Base-by-base conservation (phyloP, 768 basidiomycete genomes). In the Lepiota subincarnata region DNA sequence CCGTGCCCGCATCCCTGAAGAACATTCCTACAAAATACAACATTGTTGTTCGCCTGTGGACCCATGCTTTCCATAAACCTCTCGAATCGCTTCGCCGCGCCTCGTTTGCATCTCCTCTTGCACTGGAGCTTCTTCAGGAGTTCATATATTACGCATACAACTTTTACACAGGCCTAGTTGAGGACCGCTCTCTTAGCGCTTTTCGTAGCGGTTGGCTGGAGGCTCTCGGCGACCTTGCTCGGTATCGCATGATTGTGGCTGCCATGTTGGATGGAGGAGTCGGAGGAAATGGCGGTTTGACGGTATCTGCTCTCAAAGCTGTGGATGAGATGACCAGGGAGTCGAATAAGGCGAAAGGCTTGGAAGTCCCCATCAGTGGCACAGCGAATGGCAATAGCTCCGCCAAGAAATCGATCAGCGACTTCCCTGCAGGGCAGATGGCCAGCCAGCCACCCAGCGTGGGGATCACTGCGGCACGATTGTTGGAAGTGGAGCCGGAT, bases 191-290 rank as follows among this genome's bases (percentile, higher is more conserved):
- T 1, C 78, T 98, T 41, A 70, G 66, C 1, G 66, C 72, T 6
- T 97, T 92, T 74, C 83, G 86, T 55, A 73, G 81, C 1, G 85
- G 86, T 14, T 99, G 97, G 97, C 81, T 98, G 48, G 97, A 99
- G 67, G 92, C 95, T 3, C 83, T 99, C 13, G 97, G 97, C 19
- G 97, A 99, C 69, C 79, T 99, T 26, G 93, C 97, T 0, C 79
- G 95, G 34, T 98, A 98, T 67, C 82, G 89, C 47, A 96, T 97
- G 90, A 87, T 88, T 1, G 90, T 98, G n/a, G 89, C 92, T n/a
- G 86, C 84, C 28, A 84, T 93, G 78, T 77, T 89, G 24, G 77
- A 80, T 22, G 76, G 78, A 22, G 75, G 71, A 31, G 64, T 76
- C 4, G 70, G 73, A 14, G 34, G 18, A 4, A 64, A 68, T 16